Conservation (phyloP, 192 early-diverging fungal genomes). For the Phycomyces blakesleeanus region DNA sequence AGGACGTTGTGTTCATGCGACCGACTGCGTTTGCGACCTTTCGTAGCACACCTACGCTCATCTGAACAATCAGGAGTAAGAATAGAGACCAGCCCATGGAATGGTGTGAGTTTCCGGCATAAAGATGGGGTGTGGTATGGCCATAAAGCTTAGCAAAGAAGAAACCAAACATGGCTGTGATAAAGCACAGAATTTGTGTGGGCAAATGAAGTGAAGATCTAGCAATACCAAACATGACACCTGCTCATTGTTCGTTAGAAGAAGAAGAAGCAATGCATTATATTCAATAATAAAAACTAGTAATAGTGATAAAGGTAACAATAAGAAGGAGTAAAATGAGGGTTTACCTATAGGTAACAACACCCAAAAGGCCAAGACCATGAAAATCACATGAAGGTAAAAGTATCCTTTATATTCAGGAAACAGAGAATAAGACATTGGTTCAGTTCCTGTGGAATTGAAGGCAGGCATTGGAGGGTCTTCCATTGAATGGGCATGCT, state of each 20-base stretch:
- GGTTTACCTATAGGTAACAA: conserved; percentile 36
- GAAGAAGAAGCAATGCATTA: too few species aligned
- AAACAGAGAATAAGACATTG: conserved; percentile 31
- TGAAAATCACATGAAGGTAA: conserved; percentile 29
- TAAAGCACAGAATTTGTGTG: conserved; percentile 25
- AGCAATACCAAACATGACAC: conserved; percentile 36
- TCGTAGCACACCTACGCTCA: conserved; percentile 27
- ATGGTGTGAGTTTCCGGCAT: conserved; percentile 33
- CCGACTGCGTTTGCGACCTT: conserved; percentile 31
- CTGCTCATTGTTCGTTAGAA: background rate
- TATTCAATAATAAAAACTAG: background rate
- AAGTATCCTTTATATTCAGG: conserved; percentile 27
- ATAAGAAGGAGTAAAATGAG: background rate
- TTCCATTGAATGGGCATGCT: conserved; percentile 14
- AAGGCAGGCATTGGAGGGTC: conserved; percentile 23
- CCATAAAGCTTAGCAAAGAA: conserved; percentile 33
- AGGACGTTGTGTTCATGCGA: background rate
- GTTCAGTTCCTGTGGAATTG: conserved; percentile 31
- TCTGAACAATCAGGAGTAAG: conserved; percentile 24
- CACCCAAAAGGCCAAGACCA: conserved; percentile 37
- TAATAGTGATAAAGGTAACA: background rate
- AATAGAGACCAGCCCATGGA: conserved; percentile 30
- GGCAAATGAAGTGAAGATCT: conserved; percentile 32
- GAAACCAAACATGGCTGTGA: conserved; percentile 24
- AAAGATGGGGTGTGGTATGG: conserved; percentile 30